Conservation (phyloP, 176 grass and related monocot genomes). For the Bolboschoenus planiculmis region DNA sequence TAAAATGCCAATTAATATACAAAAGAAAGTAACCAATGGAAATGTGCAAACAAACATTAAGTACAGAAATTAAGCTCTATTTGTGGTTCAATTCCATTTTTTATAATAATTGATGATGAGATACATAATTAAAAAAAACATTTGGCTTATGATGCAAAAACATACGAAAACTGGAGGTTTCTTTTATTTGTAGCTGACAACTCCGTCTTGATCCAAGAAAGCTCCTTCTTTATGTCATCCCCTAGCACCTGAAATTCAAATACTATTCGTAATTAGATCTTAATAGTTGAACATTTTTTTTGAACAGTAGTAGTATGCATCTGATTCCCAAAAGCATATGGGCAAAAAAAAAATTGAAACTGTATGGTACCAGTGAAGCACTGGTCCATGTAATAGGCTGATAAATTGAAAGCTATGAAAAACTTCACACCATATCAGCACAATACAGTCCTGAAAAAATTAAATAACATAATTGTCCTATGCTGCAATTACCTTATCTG, state of each 20-base stretch:
- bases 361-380: neutral
- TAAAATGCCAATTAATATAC: neutral
- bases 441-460: neutral
- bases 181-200: conserved; percentile 45
- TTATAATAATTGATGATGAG: neutral
- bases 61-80: neutral
- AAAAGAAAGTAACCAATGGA: neutral
- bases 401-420: neutral
- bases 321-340: neutral
- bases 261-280: neutral
- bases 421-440: neutral
- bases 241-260: conserved; percentile 46
- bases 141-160: neutral
- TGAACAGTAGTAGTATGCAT: neutral
- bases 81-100: too few species aligned
- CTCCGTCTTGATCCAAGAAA: conserved; percentile 76
- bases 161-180: conserved; percentile 70
- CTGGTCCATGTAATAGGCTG: neutral
- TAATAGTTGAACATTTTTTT: neutral
- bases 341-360: neutral
- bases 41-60: neutral
- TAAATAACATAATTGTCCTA: neutral
- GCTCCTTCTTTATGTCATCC: conserved; percentile 81
- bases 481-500: neutral
- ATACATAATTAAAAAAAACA: neutral